A percentile compares a stretch with the other conserved stretches of the same genome.
Evolutionary conservation across 1,139 yeast genomes (phyloP).

Genomic region (Yamadazyma oceani): DNA sequence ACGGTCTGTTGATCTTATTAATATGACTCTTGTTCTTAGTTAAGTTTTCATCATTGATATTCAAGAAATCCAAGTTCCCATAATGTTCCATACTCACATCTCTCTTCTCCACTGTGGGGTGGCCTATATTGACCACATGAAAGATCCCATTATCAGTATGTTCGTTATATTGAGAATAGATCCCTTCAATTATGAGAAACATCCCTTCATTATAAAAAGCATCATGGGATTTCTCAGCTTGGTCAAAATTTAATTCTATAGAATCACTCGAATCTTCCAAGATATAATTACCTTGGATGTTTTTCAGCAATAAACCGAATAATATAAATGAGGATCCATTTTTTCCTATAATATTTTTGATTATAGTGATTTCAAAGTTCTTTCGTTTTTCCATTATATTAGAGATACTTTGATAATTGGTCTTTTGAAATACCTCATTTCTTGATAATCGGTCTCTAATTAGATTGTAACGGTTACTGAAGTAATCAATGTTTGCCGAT

Average conservation of each 20-base stretch:
- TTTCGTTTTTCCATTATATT: constrained; percentile 22
- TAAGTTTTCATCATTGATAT: constrained; percentile 42
- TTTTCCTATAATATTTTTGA: constrained; percentile 83
- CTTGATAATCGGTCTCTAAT: constrained; percentile 70
- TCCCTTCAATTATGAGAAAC: constrained; percentile 81
- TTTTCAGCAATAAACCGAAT: constrained; percentile 71
- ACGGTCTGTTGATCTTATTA: constrained; percentile 56
- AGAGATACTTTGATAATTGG: constrained; percentile 41
- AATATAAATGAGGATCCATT: constrained; percentile 74
- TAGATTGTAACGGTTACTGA: constrained; percentile 52
- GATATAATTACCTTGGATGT: constrained; percentile 66
- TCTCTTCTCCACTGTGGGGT: constrained; percentile 86
- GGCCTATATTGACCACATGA: constrained; percentile 74
- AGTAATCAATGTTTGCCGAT: constrained; percentile 26
- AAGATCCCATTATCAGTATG: constrained; percentile 51
- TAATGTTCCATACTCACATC: constrained; percentile 63
- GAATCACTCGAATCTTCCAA: constrained; percentile 81
- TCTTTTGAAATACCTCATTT: constrained; percentile 68
- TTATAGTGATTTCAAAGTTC: constrained; percentile 62
- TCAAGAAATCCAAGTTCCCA: constrained; percentile 79
- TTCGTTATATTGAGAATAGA: constrained; percentile 64
- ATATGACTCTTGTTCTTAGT: constrained; percentile 18
- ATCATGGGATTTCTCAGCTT: constrained; percentile 64
- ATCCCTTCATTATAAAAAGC: constrained; percentile 78
- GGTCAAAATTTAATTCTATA: constrained; percentile 69